Evolutionary conservation across 73 alveolate species (phyloP).

Genomic region (Halteria grandinella): DNA sequence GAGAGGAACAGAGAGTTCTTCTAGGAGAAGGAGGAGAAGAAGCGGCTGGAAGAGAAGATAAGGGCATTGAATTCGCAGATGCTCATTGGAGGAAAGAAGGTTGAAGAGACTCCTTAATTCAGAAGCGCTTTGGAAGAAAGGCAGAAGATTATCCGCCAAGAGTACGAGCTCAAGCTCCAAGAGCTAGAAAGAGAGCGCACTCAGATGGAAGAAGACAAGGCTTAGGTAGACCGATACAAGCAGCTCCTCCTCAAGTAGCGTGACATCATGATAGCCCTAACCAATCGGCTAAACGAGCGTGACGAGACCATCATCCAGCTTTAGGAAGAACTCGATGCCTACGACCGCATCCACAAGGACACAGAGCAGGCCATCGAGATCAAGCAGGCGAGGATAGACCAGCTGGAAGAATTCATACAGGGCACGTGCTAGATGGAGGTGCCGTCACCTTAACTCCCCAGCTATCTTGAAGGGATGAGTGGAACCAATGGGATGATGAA

Average conservation of each 20-base stretch:
- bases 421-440: constrained; percentile 37
- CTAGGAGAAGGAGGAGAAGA: constrained; percentile 94
- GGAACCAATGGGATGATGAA: no score
- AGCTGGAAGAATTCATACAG: constrained; percentile 65
- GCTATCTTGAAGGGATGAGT: no score
- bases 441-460: no score
- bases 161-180: constrained; percentile 88
- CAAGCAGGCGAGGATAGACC: constrained; percentile 67
- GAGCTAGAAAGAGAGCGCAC: constrained; percentile 95
- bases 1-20: constrained; percentile 89
- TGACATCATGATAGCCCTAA: constrained; percentile 99
- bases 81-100: constrained; percentile 95
- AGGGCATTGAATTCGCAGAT: constrained; percentile 92
- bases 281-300: constrained; percentile 97
- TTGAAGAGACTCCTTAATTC: constrained; percentile 96
- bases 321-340: constrained; percentile 95
- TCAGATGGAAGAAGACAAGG: constrained; percentile 93
- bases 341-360: constrained; percentile 89
- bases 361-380: constrained; percentile 70
- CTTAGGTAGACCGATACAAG: constrained; percentile 96
- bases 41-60: constrained; percentile 95
- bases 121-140: constrained; percentile 92
- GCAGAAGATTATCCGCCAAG: constrained; percentile 71
- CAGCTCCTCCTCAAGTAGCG: constrained; percentile 96
- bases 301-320: constrained; percentile 97